A percentile compares a stretch with the other conserved stretches of the same genome.
These are phyloP conservation scores for Favolaschia claudopus DNA, from an alignment of 768 basidiomycete genomes.

Conservation along the genomic window DNA sequence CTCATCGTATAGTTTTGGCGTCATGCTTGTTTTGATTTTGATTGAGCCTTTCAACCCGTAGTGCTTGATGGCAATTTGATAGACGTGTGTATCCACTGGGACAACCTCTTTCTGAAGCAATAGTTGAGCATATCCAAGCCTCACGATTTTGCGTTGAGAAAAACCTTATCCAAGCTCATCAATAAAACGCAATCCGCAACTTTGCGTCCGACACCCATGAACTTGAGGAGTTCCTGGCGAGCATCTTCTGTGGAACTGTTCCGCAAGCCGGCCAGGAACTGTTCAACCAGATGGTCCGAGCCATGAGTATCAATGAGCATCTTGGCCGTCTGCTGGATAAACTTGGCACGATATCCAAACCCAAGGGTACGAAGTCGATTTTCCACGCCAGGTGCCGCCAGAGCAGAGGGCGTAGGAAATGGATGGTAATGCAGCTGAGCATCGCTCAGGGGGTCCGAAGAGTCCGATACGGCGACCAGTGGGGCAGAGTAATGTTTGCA, in stretches of 20 bases:
- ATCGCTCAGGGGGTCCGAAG: constrained; percentile 37
- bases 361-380: constrained; percentile 79
- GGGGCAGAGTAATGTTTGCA: constrained; percentile 79
- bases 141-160: constrained; percentile 1
- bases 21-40: constrained; percentile 65
- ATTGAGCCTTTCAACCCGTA: constrained; percentile 67
- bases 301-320: constrained; percentile 73
- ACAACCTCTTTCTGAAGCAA: constrained; percentile 75
- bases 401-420: constrained; percentile 81
- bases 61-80: constrained; percentile 85
- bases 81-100: constrained; percentile 96
- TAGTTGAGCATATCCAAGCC: background rate
- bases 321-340: constrained; percentile 82
- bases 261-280: constrained; percentile 67
- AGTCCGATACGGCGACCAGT: constrained; percentile 58
- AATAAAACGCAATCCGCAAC: constrained; percentile 95
- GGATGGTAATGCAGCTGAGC: constrained; percentile 64
- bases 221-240: constrained; percentile 76
- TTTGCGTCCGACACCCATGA: constrained; percentile 94
- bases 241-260: constrained; percentile 60
- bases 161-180: constrained; percentile 92
- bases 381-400: constrained; percentile 66
- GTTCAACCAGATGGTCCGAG: constrained; percentile 57
- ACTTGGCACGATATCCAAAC: constrained; percentile 95
- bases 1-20: constrained; percentile 78